Evolutionary conservation across 1,139 yeast species (phyloP), one percentile per base, ranked within the genome.

Genomic region (Zygosaccharomyces sapae): DNA sequence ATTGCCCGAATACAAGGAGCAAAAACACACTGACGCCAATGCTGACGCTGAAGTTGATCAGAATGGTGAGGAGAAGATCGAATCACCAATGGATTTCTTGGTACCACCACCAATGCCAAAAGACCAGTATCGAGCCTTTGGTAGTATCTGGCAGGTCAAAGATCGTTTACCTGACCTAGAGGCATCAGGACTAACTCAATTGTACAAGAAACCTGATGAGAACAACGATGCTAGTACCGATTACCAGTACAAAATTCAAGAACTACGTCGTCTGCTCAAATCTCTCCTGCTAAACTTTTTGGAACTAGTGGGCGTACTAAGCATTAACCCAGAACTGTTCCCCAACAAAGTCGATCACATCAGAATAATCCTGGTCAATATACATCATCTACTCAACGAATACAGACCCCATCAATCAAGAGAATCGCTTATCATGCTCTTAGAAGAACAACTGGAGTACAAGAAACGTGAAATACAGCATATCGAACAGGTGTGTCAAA

Each of bases 351-450:
- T 86, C 35, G 92, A 86, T 55, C 80, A 85, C 56, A 75, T 88
- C 43, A 76, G 89, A 48, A 73, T 83, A 16, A 76, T 87, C n/a
- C 69, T 88, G 48, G 83, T 88, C 61, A 88, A 88, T 62, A 83
- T 87, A 55, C 95, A 87, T 62, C 96, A 87, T 63, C 68, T 88
- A 45, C 69, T 88, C 51, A 88, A 88, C 65, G 87, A 87, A 46
- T 88, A 87, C 66, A 72, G 96, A 48, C 96, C 96, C 0, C 96
- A 88, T 64, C 96, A 88, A 62, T 82, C 90, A 5, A 72, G 95
- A 39, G 96, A 88, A 58, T 81, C 88, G 50, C 74, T 88, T 55
- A 83, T 86, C 41, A 73, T 83, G 75, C 69, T 86, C 47, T 70
- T 88, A 64, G 81, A 78, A 59, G 81, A 80, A 46, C 85, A 82